Evolutionary conservation across 371 early-diverging fungal genomes (phyloP), one percentile per base, ranked within the genome.

Genomic region (Mucor lusitanicus): DNA sequence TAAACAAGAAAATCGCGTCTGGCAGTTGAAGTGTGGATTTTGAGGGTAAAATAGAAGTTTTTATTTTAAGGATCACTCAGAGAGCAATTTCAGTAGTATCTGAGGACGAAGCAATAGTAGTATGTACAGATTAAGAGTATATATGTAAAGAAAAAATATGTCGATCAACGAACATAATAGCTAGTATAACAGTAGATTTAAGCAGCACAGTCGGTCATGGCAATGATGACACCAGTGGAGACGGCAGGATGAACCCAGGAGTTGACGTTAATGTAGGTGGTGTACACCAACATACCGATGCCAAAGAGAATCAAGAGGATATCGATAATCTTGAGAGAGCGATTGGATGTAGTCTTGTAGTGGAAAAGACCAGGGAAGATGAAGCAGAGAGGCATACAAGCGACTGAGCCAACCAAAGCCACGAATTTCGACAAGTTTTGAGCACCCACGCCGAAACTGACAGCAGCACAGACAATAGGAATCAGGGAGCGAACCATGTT

Each of bases 391-490:
- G 81, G 81, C 62, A 78, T 68, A 57, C 81, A 81, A 6, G 79
- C 79, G 27, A 81, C 40, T 0, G 76, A 76, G 25, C 81, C 81
- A 8, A 81, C 81, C 8, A 92, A 79, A 3, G 88, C 80, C 13
- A 93, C 94, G 65, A 93, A 88, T 68, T 90, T 90, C 75, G 89
- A 87, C 48, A 93, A 74, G 35, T 83, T 80, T 40, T 81, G 78
- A 6, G 87, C 63, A n/a, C 92, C 92, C 9, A 84, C 79, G 30
- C 73, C 75, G 73, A 86, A 91, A 33, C 90, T 87, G 63, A 90
- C 70, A 19, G 78, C 64, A 35, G 86, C 92, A 55, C 91, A 85
- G 32, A 79, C 59, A 23, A 79, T 19, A 33, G 87, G 84, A 61
- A 91, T 69, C 7, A 75, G 12, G 32, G 87, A 75, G 19, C 93